Evolutionary conservation across 176 grass and related monocot species (phyloP), one percentile per base, ranked within the genome.

Genomic region (Lolium perenne): DNA sequence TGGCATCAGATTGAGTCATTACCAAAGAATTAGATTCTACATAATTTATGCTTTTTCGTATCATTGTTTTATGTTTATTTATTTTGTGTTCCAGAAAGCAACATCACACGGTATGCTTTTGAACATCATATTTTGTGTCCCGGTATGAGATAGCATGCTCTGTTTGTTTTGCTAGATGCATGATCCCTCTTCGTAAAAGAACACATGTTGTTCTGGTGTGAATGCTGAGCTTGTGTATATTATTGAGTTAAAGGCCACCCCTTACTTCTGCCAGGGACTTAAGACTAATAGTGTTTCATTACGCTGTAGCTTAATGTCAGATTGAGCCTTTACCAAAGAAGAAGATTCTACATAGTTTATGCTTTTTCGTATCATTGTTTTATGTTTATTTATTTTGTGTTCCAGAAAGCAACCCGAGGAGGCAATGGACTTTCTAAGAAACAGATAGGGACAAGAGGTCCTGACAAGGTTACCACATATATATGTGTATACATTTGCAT

Each of bases 361-460:
- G 57, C 10, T 71, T 83, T 35, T 40, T 23, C 0, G 4, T 76
- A 1, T 38, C 49, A 32, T 87, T 15, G 74, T 77, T 68, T 74
- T 65, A 78, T 26, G 58, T 23, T 1, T 47, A 79, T 77, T 54
- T 29, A 71, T 35, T 68, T 86, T 32, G 23, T 67, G 18, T 26
- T 79, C 89, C 89, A 97, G 95, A 94, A 89, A 88, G 95, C 87
- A 43, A 89, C 74, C 43, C 87, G 82, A 76, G 95, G 74, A 76
- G 74, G 74, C 48, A 76, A 76, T 76, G 73, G 74, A 76, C 74
- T 76, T 76, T 76, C 74, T 76, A 76, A 76, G 74, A 76, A 76
- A 54, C 74, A 76, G 49, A 55, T 76, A 55, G 49, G 74, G 49
- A 76, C 74, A 76, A 76, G 74, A 38, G 74, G 74, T 76, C 49